These are phyloP conservation scores for Neurospora africana DNA, from an alignment of 495 filamentous ascomycete species.

Conservation along the genomic window DNA sequence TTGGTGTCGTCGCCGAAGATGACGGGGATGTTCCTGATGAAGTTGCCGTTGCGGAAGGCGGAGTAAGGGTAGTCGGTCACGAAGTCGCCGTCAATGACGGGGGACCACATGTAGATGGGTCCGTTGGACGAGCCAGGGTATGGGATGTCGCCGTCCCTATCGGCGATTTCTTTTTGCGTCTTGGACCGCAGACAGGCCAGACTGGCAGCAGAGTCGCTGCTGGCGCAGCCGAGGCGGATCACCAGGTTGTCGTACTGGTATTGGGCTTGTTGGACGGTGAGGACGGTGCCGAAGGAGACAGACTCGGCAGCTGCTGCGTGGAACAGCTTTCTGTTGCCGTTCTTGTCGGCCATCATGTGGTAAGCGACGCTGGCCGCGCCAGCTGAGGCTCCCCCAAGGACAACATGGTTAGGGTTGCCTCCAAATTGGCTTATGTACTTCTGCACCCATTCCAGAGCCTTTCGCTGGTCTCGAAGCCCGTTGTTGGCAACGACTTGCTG, in stretches of 20 bases:
- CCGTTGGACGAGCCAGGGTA: conserved; percentile 37
- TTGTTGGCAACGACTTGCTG: conserved; percentile 49
- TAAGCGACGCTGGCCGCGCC: conserved; percentile 53
- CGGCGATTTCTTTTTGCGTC: conserved; percentile 38
- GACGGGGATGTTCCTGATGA: conserved; percentile 52
- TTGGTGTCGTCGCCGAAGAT: conserved; percentile 65
- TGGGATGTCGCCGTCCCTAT: conserved; percentile 41
- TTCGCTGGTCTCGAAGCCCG: conserved; percentile 59
- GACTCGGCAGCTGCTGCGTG: conserved; percentile 55
- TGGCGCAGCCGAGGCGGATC: conserved; percentile 43
- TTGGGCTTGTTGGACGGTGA: conserved; percentile 49
- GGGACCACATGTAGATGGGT: conserved; percentile 40
- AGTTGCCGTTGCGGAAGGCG: conserved; percentile 46
- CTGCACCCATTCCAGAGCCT: conserved; percentile 56
- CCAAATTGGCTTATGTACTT: conserved; percentile 56
- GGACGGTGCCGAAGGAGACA: conserved; percentile 52
- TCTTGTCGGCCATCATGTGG: conserved; percentile 48
- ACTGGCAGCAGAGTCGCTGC: conserved; percentile 27
- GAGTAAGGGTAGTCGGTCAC: conserved; percentile 49
- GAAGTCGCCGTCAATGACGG: conserved; percentile 51
- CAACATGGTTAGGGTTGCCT: conserved; percentile 57
- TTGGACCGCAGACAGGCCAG: conserved; percentile 49
- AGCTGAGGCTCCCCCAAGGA: conserved; percentile 56
- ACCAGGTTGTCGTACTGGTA: conserved; percentile 56
- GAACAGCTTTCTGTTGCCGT: conserved; percentile 35